These are phyloP conservation scores for Camellia lanceoleosa DNA, from an alignment of 148 eudicot species.

Conservation along the genomic window DNA sequence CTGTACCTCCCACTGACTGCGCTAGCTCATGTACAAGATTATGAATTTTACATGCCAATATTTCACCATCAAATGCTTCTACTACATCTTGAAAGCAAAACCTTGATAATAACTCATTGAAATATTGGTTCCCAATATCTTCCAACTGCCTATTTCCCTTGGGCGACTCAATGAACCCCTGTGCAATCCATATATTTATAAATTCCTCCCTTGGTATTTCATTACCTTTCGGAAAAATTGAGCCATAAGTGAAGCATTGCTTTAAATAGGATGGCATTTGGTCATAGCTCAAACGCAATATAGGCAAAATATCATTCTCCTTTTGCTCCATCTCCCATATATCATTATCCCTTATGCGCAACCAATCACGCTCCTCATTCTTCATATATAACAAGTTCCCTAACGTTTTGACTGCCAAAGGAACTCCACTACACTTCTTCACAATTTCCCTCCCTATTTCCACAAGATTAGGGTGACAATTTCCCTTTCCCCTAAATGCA, in stretches of 20 bases:
- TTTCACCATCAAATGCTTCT: constrained; percentile 28
- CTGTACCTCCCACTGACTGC: constrained; percentile 34
- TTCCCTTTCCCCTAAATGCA: constrained; percentile 17
- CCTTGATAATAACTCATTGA: constrained; percentile 35
- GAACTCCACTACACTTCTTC: constrained; percentile 34
- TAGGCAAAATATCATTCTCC: constrained; percentile 15
- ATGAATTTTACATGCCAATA: constrained; percentile 39
- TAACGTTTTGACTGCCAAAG: constrained; percentile 33
- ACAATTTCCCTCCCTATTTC: constrained; percentile 30
- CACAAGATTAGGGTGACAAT: constrained; percentile 14
- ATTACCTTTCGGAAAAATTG: constrained; percentile 24
- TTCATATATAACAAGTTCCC: constrained; percentile 31
- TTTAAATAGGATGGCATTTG: constrained; percentile 26
- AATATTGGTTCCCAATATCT: constrained; percentile 24
- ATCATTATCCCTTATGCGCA: constrained; percentile 16
- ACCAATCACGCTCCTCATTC: constrained; percentile 32
- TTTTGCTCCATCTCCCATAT: constrained; percentile 20
- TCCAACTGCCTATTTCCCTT: constrained; percentile 11
- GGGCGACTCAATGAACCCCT: constrained; percentile 17
- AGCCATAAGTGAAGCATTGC: constrained; percentile 27
- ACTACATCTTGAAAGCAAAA: constrained; percentile 42
- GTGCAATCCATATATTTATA: constrained; percentile 27
- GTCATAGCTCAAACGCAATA: constrained; percentile 37
- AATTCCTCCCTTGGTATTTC: constrained; percentile 24
- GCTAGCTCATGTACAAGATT: constrained; percentile 46